These are phyloP conservation scores for Telfairia occidentalis DNA, from an alignment of 331 rosid genomes.

Conservation along the genomic window DNA sequence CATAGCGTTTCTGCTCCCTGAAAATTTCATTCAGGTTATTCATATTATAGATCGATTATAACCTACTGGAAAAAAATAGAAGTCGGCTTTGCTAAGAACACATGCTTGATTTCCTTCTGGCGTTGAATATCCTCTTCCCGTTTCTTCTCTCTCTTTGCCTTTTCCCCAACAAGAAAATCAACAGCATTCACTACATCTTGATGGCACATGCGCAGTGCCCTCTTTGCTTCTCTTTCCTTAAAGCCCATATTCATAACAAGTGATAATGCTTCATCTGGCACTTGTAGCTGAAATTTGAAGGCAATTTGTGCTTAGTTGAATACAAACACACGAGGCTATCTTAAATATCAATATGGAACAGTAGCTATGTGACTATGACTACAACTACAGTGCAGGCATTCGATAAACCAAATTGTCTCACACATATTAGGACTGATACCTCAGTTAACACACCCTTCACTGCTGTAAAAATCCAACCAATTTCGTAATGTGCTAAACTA, in stretches of 20 bases:
- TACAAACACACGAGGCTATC: not conserved
- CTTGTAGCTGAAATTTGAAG: conserved; percentile 57
- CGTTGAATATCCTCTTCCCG: conserved; percentile 47
- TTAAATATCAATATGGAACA: not conserved
- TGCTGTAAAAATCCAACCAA: not conserved
- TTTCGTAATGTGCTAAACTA: conserved; percentile 1
- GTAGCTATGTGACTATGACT: not conserved
- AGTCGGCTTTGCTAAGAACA: conserved; percentile 6
- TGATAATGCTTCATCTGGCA: conserved; percentile 74
- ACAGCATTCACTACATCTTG: conserved; percentile 70
- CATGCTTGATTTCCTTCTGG: conserved; percentile 48
- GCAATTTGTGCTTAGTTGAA: not conserved
- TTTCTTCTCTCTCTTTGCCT: conserved; percentile 38
- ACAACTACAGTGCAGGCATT: not conserved
- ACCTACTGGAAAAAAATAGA: not conserved
- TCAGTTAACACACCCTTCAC: not conserved
- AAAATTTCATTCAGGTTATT: conserved; percentile 10
- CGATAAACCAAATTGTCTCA: not conserved
- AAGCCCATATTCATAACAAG: conserved; percentile 85
- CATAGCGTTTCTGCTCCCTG: conserved; percentile 83
- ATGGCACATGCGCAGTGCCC: conserved; percentile 80
- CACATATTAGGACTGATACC: not conserved
- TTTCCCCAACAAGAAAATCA: conserved; percentile 74
- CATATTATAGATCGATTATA: conserved; percentile 5
- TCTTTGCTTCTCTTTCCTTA: conserved; percentile 50